phyloP scores from a whole-genome alignment of 2,329 filamentous ascomycete species.

The Alternaria ethzedia region DNA sequence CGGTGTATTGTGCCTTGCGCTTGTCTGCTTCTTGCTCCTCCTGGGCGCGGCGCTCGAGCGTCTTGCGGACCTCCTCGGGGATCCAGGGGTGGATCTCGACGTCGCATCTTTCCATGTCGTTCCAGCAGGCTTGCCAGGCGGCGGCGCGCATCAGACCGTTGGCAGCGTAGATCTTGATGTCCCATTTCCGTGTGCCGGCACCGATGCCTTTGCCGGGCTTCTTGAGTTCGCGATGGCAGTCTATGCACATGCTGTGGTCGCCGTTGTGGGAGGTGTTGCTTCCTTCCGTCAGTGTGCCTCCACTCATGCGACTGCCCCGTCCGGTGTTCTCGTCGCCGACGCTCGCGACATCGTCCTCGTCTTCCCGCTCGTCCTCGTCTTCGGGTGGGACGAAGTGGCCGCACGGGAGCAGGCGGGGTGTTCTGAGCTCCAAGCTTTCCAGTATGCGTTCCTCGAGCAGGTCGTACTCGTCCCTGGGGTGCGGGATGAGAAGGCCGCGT shows the following conservation, averaged over 20 bases:
- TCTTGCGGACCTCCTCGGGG: conserved; percentile 63
- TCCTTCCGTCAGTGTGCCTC: conserved; percentile 42
- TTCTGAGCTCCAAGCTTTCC: conserved; percentile 74
- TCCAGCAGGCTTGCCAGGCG: conserved; percentile 93
- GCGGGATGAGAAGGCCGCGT: conserved; percentile 75
- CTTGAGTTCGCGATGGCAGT: conserved; percentile 54
- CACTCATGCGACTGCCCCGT: conserved; percentile 45
- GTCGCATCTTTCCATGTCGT: conserved; percentile 98
- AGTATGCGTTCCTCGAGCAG: conserved; percentile 78
- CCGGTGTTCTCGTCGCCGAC: conserved; percentile 37
- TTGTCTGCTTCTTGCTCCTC: conserved; percentile 48
- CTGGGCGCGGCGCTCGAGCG: conserved; percentile 61
- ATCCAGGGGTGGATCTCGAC: conserved; percentile 85
- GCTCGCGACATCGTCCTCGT: conserved; percentile 45
- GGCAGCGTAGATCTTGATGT: conserved; percentile 88
- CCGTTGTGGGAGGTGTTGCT: conserved; percentile 26
- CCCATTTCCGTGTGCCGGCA: conserved; percentile 64
- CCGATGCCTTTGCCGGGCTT: conserved; percentile 44
- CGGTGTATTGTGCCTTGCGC: conserved; percentile 36
- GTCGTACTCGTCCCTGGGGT: conserved; percentile 82
- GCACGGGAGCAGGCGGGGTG: conserved; percentile 74
- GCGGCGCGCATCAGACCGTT: conserved; percentile 92
- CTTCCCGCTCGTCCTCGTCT: conserved; percentile 49
- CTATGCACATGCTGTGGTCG: conserved; percentile 54
- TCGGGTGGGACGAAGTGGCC: conserved; percentile 69